These are phyloP conservation scores for Botryotinia globosa DNA, from an alignment of 2,329 filamentous ascomycete genomes.

Conservation along the genomic window DNA sequence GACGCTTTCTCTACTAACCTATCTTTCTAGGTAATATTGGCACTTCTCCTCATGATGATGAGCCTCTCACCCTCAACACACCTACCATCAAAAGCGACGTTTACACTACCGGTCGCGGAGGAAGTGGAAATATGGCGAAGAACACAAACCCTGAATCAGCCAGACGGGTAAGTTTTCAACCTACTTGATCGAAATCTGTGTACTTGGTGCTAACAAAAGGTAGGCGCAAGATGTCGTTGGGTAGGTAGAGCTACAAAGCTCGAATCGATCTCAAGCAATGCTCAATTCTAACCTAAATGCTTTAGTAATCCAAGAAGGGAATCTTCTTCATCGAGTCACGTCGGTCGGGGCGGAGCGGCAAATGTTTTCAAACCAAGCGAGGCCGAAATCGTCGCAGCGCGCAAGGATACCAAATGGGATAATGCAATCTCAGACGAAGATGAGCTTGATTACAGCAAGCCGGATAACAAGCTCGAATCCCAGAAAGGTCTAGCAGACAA, in stretches of 20 bases:
- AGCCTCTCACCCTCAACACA: slow-evolving; percentile 68
- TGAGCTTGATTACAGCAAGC: slow-evolving; percentile 14
- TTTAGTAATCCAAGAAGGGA: slow-evolving; percentile 45
- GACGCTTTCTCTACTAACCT: slow-evolving; percentile 16
- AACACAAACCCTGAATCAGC: slow-evolving; percentile 71
- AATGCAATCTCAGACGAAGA: slow-evolving; percentile 34
- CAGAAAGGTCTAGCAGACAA: slow-evolving; percentile 47
- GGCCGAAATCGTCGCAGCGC: slow-evolving; percentile 35
- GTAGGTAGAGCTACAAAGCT: slow-evolving; percentile 42
- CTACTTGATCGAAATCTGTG: not conserved
- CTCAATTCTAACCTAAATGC: not conserved
- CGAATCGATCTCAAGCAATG: not conserved
- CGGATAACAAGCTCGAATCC: slow-evolving; percentile 19
- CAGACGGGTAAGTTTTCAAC: slow-evolving; percentile 47
- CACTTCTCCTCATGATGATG: slow-evolving; percentile 48
- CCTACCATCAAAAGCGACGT: slow-evolving; percentile 79
- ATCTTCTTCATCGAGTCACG: slow-evolving; percentile 59
- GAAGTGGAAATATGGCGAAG: slow-evolving; percentile 76
- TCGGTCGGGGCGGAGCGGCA: slow-evolving; percentile 72
- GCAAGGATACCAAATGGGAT: slow-evolving; percentile 34
- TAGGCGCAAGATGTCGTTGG: slow-evolving; percentile 75
- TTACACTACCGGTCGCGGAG: slow-evolving; percentile 87
- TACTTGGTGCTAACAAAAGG: not conserved
- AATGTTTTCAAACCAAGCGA: slow-evolving; percentile 58
- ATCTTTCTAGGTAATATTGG: slow-evolving; percentile 58